These are phyloP conservation scores for Colletotrichum costaricense DNA, from an alignment of 2,329 filamentous ascomycete genomes.

Conservation along the genomic window DNA sequence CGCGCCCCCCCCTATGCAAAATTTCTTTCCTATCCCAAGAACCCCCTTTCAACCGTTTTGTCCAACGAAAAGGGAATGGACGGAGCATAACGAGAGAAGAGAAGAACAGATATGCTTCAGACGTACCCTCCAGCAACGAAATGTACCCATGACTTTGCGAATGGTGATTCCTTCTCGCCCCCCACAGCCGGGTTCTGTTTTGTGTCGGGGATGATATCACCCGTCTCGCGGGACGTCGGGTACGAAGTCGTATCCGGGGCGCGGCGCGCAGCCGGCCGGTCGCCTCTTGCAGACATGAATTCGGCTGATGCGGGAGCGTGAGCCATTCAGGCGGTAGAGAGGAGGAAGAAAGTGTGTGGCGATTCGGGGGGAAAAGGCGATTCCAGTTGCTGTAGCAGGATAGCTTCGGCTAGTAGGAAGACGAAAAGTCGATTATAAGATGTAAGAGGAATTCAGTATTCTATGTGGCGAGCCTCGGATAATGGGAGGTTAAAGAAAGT, in stretches of 20 bases:
- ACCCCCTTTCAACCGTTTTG: not conserved
- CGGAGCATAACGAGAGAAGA: not conserved
- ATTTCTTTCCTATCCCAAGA: not conserved
- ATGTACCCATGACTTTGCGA: conserved; percentile 88
- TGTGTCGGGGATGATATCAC: conserved; percentile 63
- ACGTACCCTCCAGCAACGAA: conserved; percentile 89
- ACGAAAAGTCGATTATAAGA: not conserved
- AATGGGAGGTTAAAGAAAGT: not conserved
- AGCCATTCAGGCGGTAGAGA: conserved; percentile 42
- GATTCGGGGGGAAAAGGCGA: not conserved
- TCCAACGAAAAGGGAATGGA: not conserved
- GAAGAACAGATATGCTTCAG: not conserved
- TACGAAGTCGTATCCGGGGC: conserved; percentile 33
- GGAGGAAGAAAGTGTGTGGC: not conserved
- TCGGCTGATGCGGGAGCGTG: conserved; percentile 42
- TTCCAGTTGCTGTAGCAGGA: not conserved
- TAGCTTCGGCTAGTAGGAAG: not conserved
- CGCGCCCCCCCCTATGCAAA: no score
- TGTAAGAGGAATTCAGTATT: not conserved
- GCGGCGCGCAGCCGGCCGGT: conserved; percentile 37
- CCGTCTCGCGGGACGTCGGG: conserved; percentile 67
- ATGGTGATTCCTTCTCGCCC: conserved; percentile 55
- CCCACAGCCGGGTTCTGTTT: conserved; percentile 39
- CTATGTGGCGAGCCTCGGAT: not conserved
- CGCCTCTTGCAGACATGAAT: conserved; percentile 46